Base-by-base conservation (phyloP, 176 grass and related monocot species). In the Alloteropsis semialata region DNA sequence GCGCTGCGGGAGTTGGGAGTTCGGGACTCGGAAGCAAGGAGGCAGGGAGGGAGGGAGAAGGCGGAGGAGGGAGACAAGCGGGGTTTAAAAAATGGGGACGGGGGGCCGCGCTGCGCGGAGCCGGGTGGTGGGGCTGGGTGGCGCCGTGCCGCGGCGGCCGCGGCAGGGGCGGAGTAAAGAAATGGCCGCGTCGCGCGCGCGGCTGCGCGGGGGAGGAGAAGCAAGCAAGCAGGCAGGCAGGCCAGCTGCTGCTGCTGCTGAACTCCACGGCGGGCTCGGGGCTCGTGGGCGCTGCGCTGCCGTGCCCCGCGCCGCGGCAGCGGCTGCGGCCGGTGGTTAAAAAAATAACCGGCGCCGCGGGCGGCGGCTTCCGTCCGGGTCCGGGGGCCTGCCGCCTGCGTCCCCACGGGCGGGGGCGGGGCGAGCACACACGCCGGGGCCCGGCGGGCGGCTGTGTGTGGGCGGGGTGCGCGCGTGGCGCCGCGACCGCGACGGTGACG, bases 1-100 rank as follows among this genome's bases (percentile, higher is more conserved):
- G 17, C 6, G 44, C 29, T 24, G 50, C 24, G 53, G n/a, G n/a
- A n/a, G n/a, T n/a, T n/a, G n/a, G n/a, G 65, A 32, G 65, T 10
- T 45, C n/a, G 25, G 46, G 38, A 25, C 17, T 22, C 36, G 46
- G 77, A 76, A 17, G 42, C 69, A 25, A 69, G 27, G 56, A 2
- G 7, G 16, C 2, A 25, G 22, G 6, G 17, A 39, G 21, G 18
- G 17, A 21, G 37, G 6, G 25, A 5, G 79, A 78, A 32, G 29
- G 43, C 34, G 41, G 65, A 58, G 83, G 67, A 78, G 78, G 78
- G 74, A 79, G 88, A 87, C 79, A 86, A 60, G 39, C 29, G 24
- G 84, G 67, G 54, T 82, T 82, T 66, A 73, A 86, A 82, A 82
- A 77, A 76, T 43, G 37, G 73, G 27, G 29, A 2, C 16, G 8